These are phyloP conservation scores for Nakazawaea populi DNA, from an alignment of 805 yeast genomes.

Conservation along the genomic window DNA sequence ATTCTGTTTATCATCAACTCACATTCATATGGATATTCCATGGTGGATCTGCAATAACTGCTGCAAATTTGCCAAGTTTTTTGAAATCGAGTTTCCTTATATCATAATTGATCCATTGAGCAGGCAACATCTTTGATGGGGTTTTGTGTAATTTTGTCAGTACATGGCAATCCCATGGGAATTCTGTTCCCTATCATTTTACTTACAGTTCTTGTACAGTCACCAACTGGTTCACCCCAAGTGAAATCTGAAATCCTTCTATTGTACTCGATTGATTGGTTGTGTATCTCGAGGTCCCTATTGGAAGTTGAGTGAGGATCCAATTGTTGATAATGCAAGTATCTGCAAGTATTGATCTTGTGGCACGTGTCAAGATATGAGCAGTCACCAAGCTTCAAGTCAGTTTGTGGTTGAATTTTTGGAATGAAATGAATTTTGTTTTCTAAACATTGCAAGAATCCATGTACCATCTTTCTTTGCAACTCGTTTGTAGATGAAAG, in stretches of 20 bases:
- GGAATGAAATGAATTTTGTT: constrained; percentile 50
- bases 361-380: constrained; percentile 93
- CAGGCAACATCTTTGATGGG: constrained; percentile 34
- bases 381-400: constrained; percentile 75
- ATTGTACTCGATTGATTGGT: constrained; percentile 15
- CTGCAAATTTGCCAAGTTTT: constrained; percentile 74
- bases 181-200: not conserved
- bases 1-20: not conserved
- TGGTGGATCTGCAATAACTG: constrained; percentile 88
- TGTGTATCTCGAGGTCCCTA: constrained; percentile 13
- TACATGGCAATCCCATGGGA: constrained; percentile 15
- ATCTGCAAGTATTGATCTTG: constrained; percentile 73
- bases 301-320: constrained; percentile 27
- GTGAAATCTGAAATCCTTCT: constrained; percentile 34
- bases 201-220: constrained; percentile 10
- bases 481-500: constrained; percentile 1
- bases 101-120: constrained; percentile 89
- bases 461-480: not conserved
- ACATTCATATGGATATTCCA: constrained; percentile 93
- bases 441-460: constrained; percentile 25
- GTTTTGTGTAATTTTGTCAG: constrained; percentile 17
- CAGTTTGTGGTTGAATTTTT: constrained; percentile 56
- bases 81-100: constrained; percentile 66
- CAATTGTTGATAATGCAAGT: constrained; percentile 65
- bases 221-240: constrained; percentile 38